Percentiles rank a stretch among this genome's conserved stretches.
Conservation (phyloP, 1,284 basidiomycete species). For the Rhodotorula sp. region DNA sequence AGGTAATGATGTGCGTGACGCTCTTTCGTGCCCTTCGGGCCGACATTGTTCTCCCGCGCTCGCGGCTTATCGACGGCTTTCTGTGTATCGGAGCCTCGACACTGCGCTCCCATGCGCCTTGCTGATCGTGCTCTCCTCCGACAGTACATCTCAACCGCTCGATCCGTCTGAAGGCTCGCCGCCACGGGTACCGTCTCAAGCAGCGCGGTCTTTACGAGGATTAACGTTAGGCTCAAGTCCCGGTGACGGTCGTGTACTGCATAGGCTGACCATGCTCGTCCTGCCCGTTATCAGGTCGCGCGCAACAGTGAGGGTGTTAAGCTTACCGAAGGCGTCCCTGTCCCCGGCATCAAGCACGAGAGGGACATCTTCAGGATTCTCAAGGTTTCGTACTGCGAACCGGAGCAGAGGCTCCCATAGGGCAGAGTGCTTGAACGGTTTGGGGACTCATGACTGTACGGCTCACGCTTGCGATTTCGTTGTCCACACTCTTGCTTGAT, state of each 20-base stretch:
- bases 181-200: constrained; percentile 78
- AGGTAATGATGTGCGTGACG: constrained; percentile 51
- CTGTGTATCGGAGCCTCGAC: not conserved
- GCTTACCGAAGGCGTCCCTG: constrained; percentile 60
- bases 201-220: constrained; percentile 72
- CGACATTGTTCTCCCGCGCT: not conserved
- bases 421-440: too few relatives aligned
- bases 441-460: too few relatives aligned
- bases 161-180: constrained; percentile 76
- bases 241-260: too few relatives aligned
- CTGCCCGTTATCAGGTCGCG: constrained; percentile 53
- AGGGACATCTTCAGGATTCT: constrained; percentile 76
- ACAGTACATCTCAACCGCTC: constrained; percentile 83
- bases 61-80: not conserved
- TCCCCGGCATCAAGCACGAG: constrained; percentile 59
- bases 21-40: not conserved
- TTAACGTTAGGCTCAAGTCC: constrained; percentile 48
- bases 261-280: too few relatives aligned
- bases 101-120: not conserved
- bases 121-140: constrained; percentile 58
- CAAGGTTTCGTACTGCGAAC: constrained; percentile 43
- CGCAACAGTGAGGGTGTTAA: constrained; percentile 50
- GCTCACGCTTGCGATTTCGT: too few relatives aligned
- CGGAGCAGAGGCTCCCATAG: not conserved
- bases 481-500: too few relatives aligned